Evolutionary conservation across 1,139 yeast genomes (phyloP).

Genomic region (Candida sp.): DNA sequence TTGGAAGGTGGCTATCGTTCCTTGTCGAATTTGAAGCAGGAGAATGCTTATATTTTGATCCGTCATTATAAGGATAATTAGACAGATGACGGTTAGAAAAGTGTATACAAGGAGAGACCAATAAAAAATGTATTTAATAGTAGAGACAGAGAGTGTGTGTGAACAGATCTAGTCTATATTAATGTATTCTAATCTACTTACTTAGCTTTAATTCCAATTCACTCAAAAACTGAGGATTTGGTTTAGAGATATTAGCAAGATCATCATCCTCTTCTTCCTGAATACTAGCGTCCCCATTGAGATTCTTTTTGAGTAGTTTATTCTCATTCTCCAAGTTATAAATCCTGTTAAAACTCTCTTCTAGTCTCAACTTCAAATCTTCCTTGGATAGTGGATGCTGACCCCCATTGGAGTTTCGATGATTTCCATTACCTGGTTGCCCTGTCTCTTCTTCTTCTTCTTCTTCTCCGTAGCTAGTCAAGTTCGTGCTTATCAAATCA

Average conservation of each 20-base stretch:
- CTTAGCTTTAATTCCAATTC: conserved; percentile 4
- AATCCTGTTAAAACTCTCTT: conserved; percentile 43
- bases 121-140: not conserved
- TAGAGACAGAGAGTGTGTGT: too few relatives aligned
- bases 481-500: conserved; percentile 43
- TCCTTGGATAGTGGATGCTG: conserved; percentile 29
- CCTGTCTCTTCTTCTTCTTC: conserved; percentile 10
- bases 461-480: conserved; percentile 39
- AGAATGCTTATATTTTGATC: conserved; percentile 87
- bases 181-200: not conserved
- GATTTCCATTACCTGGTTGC: conserved; percentile 6
- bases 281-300: conserved; percentile 1
- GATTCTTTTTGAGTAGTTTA: conserved; percentile 19
- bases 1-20: conserved; percentile 96
- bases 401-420: not conserved
- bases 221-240: conserved; percentile 4
- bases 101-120: too few relatives aligned
- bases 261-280: conserved; percentile 2
- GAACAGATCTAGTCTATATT: not conserved
- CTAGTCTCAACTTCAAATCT: conserved; percentile 38
- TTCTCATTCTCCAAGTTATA: conserved; percentile 40
- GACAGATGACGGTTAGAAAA: not conserved
- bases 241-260: not conserved
- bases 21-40: conserved; percentile 89
- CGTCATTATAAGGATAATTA: conserved; percentile 65